Base-by-base conservation (phyloP, 176 grass and related monocot species). In the Thalia dealbata region DNA sequence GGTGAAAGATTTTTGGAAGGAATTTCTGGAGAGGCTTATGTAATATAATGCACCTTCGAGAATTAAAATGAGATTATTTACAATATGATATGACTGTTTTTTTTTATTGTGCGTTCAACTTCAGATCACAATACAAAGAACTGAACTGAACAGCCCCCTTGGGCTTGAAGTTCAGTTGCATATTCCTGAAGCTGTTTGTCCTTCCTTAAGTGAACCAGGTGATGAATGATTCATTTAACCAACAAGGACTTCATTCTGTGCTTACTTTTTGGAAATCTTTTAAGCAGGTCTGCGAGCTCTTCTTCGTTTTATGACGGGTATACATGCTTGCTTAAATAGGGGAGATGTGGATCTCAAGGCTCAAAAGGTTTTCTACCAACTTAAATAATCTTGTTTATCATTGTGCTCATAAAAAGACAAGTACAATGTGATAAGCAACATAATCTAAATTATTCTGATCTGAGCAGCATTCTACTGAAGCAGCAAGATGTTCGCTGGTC, bases 151-250 rank as follows among this genome's bases (percentile, higher is more conserved):
- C 41, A 91, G 86, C 23, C 90, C 95, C 46, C 81, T 93, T n/a
- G 90, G 90, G 43, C 95, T 99, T 45, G 95, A 99, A 74, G 83
- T 99, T 84, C 95, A 86, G 68, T 85, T 91, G 72, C 90, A 99
- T 88, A 80, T 99, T 78, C 89, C 95, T 46, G 90, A 99, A 91
- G 95, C 95, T 88, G 79, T 99, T 58, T 88, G 90, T 91, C 95
- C 95, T 61, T 85, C 95, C 51, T 87, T 99, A 83, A 93, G 95
- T 78, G 95, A 99, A 88, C 95, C 90, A 88, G 95, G 95, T 99
- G 88, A 75, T 15, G 12, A 2, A 48, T 78, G 14, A 60, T 71
- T 13, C 52, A 79, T 68, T 42, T 78, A 18, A 12, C 50, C 22
- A 27, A 22, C 41, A 61, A 48, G 28, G 19, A 50, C 45, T 7